Conservation (phyloP, 2,329 filamentous ascomycete genomes). For the Nemania serpens region DNA sequence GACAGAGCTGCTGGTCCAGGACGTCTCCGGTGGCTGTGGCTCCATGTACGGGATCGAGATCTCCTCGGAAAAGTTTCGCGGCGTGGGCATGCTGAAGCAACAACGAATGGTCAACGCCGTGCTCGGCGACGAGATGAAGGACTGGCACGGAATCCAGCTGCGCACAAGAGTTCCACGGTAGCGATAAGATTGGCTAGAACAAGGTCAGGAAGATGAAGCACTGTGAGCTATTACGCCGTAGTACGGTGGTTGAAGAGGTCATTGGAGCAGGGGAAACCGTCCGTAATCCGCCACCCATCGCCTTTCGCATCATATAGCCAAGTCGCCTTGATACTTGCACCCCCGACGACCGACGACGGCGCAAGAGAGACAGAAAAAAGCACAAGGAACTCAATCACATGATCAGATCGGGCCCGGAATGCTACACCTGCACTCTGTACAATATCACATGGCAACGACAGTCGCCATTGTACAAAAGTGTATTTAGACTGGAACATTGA, state of each 20-base stretch:
- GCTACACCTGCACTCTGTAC: not conserved
- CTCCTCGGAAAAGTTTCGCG: conserved; percentile 71
- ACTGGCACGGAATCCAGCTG: conserved; percentile 83
- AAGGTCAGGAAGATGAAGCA: not conserved
- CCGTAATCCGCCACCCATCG: conserved; percentile 7
- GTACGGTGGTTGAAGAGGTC: not conserved
- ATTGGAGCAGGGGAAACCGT: not conserved
- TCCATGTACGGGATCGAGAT: conserved; percentile 88
- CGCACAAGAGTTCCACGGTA: conserved; percentile 64
- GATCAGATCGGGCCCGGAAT: not conserved
- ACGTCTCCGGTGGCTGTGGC: conserved; percentile 82
- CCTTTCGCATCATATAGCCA: not conserved
- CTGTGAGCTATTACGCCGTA: not conserved
- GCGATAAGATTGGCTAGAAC: not conserved
- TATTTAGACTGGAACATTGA: conserved; percentile 13
- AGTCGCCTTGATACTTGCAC: not conserved
- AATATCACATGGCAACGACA: not conserved
- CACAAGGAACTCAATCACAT: conserved; percentile 3
- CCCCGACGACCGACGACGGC: not conserved
- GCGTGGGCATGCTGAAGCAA: conserved; percentile 75
- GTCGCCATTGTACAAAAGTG: conserved; percentile 18
- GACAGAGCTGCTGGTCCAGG: conserved; percentile 67
- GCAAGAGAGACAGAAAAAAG: not conserved
- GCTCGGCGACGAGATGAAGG: conserved; percentile 75
- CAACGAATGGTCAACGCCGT: conserved; percentile 79